Evolutionary conservation across 2,329 filamentous ascomycete genomes (phyloP).

Genomic region (Myriosclerotinia scirpicola): DNA sequence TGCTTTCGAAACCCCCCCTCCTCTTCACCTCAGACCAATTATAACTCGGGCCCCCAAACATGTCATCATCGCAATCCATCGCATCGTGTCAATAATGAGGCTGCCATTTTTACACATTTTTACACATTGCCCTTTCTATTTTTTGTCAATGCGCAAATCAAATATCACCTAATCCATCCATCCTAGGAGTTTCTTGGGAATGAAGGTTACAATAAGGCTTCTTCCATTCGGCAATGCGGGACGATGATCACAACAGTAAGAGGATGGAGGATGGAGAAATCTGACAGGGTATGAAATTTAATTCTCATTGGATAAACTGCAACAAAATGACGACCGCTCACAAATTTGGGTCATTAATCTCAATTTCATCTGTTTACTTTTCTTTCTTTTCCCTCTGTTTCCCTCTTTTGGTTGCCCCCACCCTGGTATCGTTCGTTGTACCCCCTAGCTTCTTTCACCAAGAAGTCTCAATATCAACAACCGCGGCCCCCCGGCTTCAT

Average conservation of each 20-base stretch:
- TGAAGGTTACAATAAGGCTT: conserved; percentile 13
- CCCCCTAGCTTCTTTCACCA: too few relatives aligned
- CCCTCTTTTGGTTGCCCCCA: neutral
- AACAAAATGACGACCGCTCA: neutral
- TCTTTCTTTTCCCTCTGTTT: neutral
- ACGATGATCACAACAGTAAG: conserved; percentile 11
- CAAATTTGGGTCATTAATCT: neutral
- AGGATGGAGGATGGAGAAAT: conserved; percentile 1
- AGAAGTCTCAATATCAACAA: neutral
- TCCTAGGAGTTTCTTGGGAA: conserved; percentile 7
- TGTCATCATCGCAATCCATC: neutral
- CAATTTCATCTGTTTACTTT: neutral
- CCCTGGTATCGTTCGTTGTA: neutral
- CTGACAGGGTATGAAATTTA: neutral
- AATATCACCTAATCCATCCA: neutral
- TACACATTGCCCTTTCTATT: neutral
- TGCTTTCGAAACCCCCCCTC: neutral
- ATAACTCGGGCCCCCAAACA: neutral
- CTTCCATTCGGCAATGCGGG: conserved; percentile 6
- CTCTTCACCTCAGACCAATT: conserved; percentile 2
- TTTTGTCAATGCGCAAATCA: conserved; percentile 3
- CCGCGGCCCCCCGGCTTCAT: neutral
- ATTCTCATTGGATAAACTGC: neutral
- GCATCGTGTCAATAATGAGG: conserved; percentile 3
- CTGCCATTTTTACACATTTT: neutral